A percentile compares a stretch with the other conserved stretches of the same genome.
phyloP scores from a whole-genome alignment of 2,329 filamentous ascomycete genomes.

The Fusarium virguliforme region DNA sequence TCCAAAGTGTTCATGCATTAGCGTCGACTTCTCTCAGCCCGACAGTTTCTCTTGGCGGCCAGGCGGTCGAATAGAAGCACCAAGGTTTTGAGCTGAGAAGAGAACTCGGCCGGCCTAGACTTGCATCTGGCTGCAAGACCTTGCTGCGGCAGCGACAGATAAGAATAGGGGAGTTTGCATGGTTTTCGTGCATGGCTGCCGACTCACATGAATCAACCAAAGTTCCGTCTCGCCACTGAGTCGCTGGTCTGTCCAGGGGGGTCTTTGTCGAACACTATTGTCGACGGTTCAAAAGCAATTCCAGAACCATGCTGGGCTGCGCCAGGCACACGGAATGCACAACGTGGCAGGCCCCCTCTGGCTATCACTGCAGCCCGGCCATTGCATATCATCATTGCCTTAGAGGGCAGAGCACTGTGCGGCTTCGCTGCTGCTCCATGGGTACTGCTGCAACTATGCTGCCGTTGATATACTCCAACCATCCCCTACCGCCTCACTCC shows the following conservation, averaged over 20 bases:
- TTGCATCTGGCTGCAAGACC: conserved; percentile 36
- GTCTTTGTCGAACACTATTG: conserved; percentile 30
- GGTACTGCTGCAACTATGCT: conserved; percentile 34
- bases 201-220: conserved; percentile 56
- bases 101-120: conserved; percentile 28
- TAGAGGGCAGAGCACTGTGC: conserved; percentile 29
- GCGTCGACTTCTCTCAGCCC: conserved; percentile 32
- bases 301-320: conserved; percentile 32
- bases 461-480: conserved; percentile 38
- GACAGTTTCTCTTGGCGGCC: conserved; percentile 25
- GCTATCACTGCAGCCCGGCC: conserved; percentile 34
- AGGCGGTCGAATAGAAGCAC: conserved; percentile 23
- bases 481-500: conserved; percentile 42
- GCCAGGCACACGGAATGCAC: conserved; percentile 42
- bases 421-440: conserved; percentile 18
- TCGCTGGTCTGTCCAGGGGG: conserved; percentile 24
- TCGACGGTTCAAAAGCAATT: conserved; percentile 41
- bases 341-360: conserved; percentile 53
- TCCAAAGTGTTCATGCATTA: conserved; percentile 41
- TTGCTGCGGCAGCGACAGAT: conserved; percentile 38
- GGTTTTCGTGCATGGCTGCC: conserved; percentile 53
- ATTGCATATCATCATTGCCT: conserved; percentile 39
- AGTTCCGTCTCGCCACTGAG: conserved; percentile 33
- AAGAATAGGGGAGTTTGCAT: conserved; percentile 50
- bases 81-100: conserved; percentile 26